Base-by-base conservation (phyloP, 352 stramenopile species). In the Phytopythium aichiense region DNA sequence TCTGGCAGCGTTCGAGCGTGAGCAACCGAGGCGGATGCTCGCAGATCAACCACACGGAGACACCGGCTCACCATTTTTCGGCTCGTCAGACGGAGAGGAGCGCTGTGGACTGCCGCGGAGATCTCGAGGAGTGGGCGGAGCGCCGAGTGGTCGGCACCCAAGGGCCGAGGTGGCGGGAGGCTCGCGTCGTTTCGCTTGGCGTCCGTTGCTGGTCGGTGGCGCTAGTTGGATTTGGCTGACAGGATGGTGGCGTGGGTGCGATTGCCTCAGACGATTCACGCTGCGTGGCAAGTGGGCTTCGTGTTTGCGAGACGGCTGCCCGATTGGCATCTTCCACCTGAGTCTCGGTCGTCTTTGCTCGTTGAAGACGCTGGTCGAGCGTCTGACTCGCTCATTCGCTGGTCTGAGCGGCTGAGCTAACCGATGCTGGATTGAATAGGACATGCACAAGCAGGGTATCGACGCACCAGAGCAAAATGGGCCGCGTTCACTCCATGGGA, bases 1-100 rank as follows among this genome's bases (percentile, higher is more conserved):
- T 98, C 94, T 93, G 20, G 1, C 25, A 18, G 13, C 40, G 58
- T 16, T 48, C 12, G 25, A 25, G 33, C 9, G n/a, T 54, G 15
- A 70, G 33, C 60, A 56, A 56, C 25, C 50, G 33, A 56, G 28
- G 1, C 9, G 16, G 18, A 4, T 42, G 42, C 11, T 30, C 46
- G 25, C 8, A 4, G 23, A 31, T 53, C 6, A 53, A 33, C 7
- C 22, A 2, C 12, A 33, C 12, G 13, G 37, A 43, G 37, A 16
- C 37, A 23, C 16, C 1, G 37, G 23, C 48, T 18, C 49, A 56
- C 50, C 50, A 56, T 56, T 35, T 35, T 33, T 37, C n/a, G 50
- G 50, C n/a, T 35, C 25, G 49, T n/a, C n/a, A 7, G 51, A n/a
- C 31, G 51, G 45, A 30, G 6, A 42, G 30, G 4, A 38, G 25